A percentile compares a stretch with the other conserved stretches of the same genome.
phyloP scores from a whole-genome alignment of 805 yeast species.

The Metschnikowia baotianmanensis region DNA sequence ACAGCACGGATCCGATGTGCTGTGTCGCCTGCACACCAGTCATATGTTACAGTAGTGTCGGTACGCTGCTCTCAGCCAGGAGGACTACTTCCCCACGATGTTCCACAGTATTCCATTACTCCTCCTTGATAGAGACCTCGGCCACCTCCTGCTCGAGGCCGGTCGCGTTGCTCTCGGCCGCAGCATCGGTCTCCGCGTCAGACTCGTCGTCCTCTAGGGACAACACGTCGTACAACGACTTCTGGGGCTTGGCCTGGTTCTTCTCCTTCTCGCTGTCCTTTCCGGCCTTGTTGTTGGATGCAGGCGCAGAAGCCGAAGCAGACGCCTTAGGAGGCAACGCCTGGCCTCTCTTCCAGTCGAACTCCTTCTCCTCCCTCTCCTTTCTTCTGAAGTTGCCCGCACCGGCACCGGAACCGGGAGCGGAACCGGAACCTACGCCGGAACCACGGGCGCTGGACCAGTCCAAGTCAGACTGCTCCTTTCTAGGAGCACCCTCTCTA shows the following conservation, averaged over 20 bases:
- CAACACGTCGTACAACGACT: slow-evolving; percentile 21
- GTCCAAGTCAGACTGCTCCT: slow-evolving; percentile 21
- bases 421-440: slow-evolving; percentile 5
- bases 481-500: slow-evolving; percentile 17
- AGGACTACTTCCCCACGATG: slow-evolving; percentile 10
- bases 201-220: slow-evolving; percentile 17
- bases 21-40: slow-evolving; percentile 2
- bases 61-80: not conserved
- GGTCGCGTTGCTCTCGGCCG: slow-evolving; percentile 8
- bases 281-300: slow-evolving; percentile 8
- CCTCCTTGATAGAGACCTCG: slow-evolving; percentile 13
- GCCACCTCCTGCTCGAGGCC: slow-evolving; percentile 17
- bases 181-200: slow-evolving; percentile 9
- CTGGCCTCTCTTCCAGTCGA: slow-evolving; percentile 41
- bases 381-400: slow-evolving; percentile 18
- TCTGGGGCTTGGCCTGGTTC: slow-evolving; percentile 17
- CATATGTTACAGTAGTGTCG: slow-evolving; percentile 8
- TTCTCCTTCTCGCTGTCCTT: slow-evolving; percentile 13
- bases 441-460: slow-evolving; percentile 25
- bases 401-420: too few species aligned
- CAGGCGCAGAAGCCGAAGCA: too few species aligned
- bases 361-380: slow-evolving; percentile 29
- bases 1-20: not conserved
- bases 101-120: slow-evolving; percentile 13
- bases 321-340: slow-evolving; percentile 22